Conservation (phyloP, 805 yeast genomes). For the Saturnispora galanensis region DNA sequence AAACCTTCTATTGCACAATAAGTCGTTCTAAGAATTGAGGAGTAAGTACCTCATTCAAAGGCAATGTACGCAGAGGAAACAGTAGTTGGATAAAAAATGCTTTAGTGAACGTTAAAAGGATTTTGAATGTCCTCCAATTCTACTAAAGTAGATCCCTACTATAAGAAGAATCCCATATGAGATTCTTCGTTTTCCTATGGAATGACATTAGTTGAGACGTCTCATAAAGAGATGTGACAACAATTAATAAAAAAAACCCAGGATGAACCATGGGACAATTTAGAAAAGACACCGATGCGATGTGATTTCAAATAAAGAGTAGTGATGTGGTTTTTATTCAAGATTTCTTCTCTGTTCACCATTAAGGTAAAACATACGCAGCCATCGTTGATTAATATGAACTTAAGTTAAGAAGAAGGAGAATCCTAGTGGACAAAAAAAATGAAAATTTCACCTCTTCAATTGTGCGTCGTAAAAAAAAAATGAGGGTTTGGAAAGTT, state of each 20-base stretch:
- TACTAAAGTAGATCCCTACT: slow-evolving; percentile 5
- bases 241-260: slow-evolving; percentile 1
- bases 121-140: background rate
- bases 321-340: too few relatives aligned
- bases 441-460: background rate
- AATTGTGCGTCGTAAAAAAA: background rate
- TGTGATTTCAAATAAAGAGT: too few relatives aligned
- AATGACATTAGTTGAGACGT: slow-evolving; percentile 23
- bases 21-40: slow-evolving; percentile 23
- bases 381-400: slow-evolving; percentile 16
- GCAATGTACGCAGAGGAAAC: slow-evolving; percentile 26
- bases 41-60: slow-evolving; percentile 21
- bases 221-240: background rate
- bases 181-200: slow-evolving; percentile 26
- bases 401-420: too few relatives aligned
- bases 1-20: background rate
- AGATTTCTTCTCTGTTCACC: too few relatives aligned
- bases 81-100: slow-evolving; percentile 14
- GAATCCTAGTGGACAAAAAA: background rate
- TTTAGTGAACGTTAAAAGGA: background rate
- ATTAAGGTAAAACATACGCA: slow-evolving; percentile 14
- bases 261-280: too few relatives aligned
- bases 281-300: too few relatives aligned
- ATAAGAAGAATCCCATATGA: too few relatives aligned
- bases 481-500: background rate